Base-by-base conservation (phyloP, 805 yeast genomes). In the Sungouiella blattae region DNA sequence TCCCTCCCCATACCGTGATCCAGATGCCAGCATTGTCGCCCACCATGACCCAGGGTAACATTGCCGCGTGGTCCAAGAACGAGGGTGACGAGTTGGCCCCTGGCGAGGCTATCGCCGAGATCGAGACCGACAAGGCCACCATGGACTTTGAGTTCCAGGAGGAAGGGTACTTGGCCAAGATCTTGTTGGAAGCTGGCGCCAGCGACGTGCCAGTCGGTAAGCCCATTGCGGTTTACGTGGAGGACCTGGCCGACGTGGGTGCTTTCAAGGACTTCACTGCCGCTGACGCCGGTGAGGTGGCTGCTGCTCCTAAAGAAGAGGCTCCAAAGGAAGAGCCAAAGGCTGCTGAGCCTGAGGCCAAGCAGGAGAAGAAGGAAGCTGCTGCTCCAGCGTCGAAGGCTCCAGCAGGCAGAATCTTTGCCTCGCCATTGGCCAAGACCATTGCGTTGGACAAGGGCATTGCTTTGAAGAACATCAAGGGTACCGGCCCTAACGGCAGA, bases 11-110 rank as follows among this genome's bases (percentile, higher is more conserved):
- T 66, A 78, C 84, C 41, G 80, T 93, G 56, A 87, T 93, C 53
- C 83, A 82, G 60, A 93, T 93, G 98, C 99, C 98, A 32, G 98
- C 99, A 7, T 72, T 93, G 54, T 91, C 98, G n/a, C 98, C 99
- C 47, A 93, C 99, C 36, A 93, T 93, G 99, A 85, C 96, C 43
- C 91, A 86, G 58, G 98, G 98, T 60, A 83, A 79, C 62, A 71
- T 93, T 47, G 91, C 91, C 26, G 71, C 78, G 40, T 93, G 98
- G 98, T 75, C 80, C 59, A 93, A 89, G 71, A 64, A 76, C 29
- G 86, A 81, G 25, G 98, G 98, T 56, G 98, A 93, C 60, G 67
- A 77, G 62, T 78, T 93, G 48, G 55, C 75, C 20, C 93, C 97
- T 14, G 98, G 98, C 64, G 97, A 89, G 58, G 81, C 93, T 30